Percentiles rank a stretch among this genome's conserved stretches.
These are phyloP conservation scores for Neonectria ditissima DNA, from an alignment of 2,329 filamentous ascomycete genomes.

Conservation along the genomic window DNA sequence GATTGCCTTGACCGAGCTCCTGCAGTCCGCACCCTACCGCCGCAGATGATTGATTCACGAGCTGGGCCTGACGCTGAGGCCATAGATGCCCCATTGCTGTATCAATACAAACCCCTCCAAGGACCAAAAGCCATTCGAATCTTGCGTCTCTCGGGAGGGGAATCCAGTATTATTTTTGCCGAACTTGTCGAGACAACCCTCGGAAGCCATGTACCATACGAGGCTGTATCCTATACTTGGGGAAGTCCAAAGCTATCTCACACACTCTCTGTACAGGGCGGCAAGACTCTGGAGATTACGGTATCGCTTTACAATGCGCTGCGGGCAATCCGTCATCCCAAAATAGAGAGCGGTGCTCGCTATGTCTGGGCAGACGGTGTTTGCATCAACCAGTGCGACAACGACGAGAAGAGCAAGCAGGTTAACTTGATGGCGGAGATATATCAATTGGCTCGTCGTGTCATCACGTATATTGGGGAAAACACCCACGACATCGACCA, in stretches of 20 bases:
- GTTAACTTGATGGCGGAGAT: constrained; percentile 17
- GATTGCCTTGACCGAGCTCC: neutral
- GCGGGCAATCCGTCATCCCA: constrained; percentile 12
- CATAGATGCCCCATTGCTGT: constrained; percentile 9
- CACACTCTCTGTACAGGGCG: constrained; percentile 1
- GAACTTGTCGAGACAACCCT: constrained; percentile 15
- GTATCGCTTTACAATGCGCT: constrained; percentile 18
- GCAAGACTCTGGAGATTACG: constrained; percentile 1
- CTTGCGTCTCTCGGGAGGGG: constrained; percentile 11
- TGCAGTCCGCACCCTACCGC: neutral
- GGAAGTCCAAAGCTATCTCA: neutral
- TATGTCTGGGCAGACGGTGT: constrained; percentile 16
- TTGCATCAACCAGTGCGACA: constrained; percentile 15
- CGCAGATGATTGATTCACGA: neutral
- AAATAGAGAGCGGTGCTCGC: neutral
- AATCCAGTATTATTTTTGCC: neutral
- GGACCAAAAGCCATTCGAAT: constrained; percentile 7
- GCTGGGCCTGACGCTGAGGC: neutral
- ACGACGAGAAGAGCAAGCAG: constrained; percentile 11
- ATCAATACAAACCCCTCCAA: constrained; percentile 2
- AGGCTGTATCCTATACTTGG: constrained; percentile 22
- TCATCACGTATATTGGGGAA: constrained; percentile 21
- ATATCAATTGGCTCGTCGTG: constrained; percentile 8
- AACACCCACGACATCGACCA: constrained; percentile 7
- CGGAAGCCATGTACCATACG: neutral